A percentile compares a stretch with the other conserved stretches of the same genome.
phyloP scores from a whole-genome alignment of 2,329 filamentous ascomycete species.

The Paraphoma chrysanthemicola region DNA sequence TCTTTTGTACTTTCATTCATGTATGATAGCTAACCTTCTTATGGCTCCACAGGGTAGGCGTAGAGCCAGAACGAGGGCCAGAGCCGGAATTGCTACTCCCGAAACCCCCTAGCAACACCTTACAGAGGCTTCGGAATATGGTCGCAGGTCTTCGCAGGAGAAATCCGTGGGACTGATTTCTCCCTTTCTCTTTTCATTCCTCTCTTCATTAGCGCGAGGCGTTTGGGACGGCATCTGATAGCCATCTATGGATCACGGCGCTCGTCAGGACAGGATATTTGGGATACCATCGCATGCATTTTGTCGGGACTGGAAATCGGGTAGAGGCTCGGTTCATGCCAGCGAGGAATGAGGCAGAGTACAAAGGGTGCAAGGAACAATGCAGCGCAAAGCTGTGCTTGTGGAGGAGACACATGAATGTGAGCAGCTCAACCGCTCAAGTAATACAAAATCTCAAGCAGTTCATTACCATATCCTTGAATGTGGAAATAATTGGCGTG shows the following conservation, averaged over 20 bases:
- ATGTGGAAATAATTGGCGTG: too few species aligned
- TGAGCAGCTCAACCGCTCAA: too few species aligned
- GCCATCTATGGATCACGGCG: constrained; percentile 20
- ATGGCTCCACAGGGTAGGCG: constrained; percentile 26
- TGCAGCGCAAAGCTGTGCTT: too few species aligned
- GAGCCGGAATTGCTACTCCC: constrained; percentile 6
- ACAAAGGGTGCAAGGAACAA: background rate
- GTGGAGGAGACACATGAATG: too few species aligned
- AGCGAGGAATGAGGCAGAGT: background rate
- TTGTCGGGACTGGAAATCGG: background rate
- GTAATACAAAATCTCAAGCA: too few species aligned
- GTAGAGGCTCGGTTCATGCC: background rate
- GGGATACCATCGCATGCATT: constrained; percentile 27
- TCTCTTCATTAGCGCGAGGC: constrained; percentile 25
- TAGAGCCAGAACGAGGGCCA: constrained; percentile 39
- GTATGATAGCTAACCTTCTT: constrained; percentile 28
- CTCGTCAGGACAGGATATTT: constrained; percentile 6
- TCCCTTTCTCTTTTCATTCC: constrained; percentile 3
- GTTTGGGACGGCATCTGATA: constrained; percentile 20
- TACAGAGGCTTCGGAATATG: constrained; percentile 1
- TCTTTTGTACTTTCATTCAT: constrained; percentile 17
- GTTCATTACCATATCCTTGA: too few species aligned
- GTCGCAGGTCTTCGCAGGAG: background rate
- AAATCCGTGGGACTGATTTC: background rate
- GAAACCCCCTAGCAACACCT: background rate